phyloP scores from a whole-genome alignment of 768 basidiomycete species.

The Fomitopsis serialis region DNA sequence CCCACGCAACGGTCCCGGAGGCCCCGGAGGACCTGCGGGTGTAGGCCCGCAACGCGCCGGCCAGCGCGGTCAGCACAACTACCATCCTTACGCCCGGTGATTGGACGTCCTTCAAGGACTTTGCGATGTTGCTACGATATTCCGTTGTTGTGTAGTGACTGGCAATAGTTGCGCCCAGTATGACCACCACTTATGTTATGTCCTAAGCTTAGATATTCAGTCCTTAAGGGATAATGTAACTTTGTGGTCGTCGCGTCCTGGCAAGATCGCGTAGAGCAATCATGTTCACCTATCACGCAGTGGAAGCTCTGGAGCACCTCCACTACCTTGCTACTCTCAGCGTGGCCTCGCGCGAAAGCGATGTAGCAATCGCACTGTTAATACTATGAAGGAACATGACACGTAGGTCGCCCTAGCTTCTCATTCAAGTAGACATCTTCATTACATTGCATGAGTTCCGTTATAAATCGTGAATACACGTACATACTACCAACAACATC shows the following conservation, averaged over 20 bases:
- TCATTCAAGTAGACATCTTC: no score
- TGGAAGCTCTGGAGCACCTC: no score
- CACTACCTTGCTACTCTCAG: no score
- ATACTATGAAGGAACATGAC: no score
- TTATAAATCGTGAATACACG: no score
- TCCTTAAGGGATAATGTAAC: neutral
- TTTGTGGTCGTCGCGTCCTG: neutral
- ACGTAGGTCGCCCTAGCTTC: no score
- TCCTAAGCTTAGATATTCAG: neutral
- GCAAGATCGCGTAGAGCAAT: no score
- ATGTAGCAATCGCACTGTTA: no score
- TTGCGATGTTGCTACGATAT: neutral
- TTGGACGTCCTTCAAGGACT: neutral
- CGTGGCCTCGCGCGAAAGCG: no score
- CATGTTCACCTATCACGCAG: no score
- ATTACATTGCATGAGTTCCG: no score
- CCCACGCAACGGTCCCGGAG: constrained; percentile 52
- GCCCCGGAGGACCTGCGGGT: constrained; percentile 42
- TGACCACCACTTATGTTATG: neutral
- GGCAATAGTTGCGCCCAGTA: neutral
- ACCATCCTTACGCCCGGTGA: constrained; percentile 79
- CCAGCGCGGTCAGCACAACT: constrained; percentile 74
- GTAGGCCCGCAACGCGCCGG: constrained; percentile 70
- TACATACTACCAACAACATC: no score
- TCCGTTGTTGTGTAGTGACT: neutral